These are phyloP conservation scores for Nelumbo lutea DNA, from an alignment of 164 flowering plant genomes.

Conservation along the genomic window DNA sequence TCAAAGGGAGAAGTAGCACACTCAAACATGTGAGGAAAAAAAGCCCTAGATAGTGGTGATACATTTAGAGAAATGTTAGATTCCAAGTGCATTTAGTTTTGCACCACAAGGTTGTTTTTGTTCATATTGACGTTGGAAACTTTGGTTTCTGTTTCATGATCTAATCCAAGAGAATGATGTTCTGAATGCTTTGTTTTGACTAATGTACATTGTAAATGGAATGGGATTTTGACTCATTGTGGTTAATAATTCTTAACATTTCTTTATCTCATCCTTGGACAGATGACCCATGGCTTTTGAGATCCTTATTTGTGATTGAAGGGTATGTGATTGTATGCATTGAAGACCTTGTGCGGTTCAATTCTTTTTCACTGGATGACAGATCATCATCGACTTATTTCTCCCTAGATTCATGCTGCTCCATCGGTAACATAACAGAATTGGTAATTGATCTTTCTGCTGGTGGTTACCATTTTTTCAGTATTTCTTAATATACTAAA, in stretches of 20 bases:
- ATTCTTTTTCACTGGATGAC: slow-evolving; percentile 21
- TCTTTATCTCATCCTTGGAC: slow-evolving; percentile 14
- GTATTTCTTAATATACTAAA: background rate
- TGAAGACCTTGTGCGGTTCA: slow-evolving; percentile 55
- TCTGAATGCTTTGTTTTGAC: no score
- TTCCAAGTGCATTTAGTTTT: no score
- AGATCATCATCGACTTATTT: slow-evolving; percentile 38
- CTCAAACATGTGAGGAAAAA: no score
- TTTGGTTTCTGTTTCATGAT: no score
- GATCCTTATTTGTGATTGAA: slow-evolving; percentile 61
- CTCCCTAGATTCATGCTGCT: slow-evolving; percentile 51
- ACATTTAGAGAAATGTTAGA: no score
- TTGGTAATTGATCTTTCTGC: slow-evolving; percentile 41
- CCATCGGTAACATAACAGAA: slow-evolving; percentile 46
- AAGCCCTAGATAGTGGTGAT: no score
- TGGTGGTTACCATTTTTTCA: no score
- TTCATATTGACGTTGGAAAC: no score
- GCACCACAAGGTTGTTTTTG: no score
- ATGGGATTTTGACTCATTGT: background rate
- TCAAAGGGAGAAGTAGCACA: no score
- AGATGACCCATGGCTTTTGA: slow-evolving; percentile 54
- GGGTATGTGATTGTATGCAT: slow-evolving; percentile 51
- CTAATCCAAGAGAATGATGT: no score
- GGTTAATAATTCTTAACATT: slow-evolving; percentile 3
- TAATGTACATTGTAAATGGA: no score